Base-by-base conservation (phyloP, 169 alveolate species). In the Theileria equi region DNA sequence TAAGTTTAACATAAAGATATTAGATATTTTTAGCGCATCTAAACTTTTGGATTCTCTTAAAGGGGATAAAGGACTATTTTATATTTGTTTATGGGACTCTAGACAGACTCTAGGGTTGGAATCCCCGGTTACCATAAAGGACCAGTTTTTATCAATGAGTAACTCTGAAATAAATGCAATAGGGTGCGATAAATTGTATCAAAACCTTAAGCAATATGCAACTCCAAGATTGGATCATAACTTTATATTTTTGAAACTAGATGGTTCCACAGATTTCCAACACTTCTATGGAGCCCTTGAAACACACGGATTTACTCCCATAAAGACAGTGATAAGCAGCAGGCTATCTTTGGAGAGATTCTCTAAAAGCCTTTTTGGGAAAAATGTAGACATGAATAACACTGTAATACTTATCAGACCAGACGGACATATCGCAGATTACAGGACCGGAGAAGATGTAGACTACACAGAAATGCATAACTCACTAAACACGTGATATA, bases 1-100 rank as follows among this genome's bases (percentile, higher is more conserved):
- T 72, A 45, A 31, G 66, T 29, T 5, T 6, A 32, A 16, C n/a
- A 28, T 13, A 28, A n/a, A n/a, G n/a, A n/a, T n/a, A n/a, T n/a
- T n/a, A n/a, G n/a, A n/a, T n/a, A n/a, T n/a, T n/a, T n/a, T n/a
- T n/a, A n/a, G n/a, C n/a, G n/a, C n/a, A n/a, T n/a, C n/a, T n/a
- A n/a, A n/a, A n/a, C n/a, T n/a, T n/a, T n/a, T n/a, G n/a, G n/a
- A n/a, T n/a, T n/a, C n/a, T n/a, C n/a, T n/a, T n/a, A n/a, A 49
- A 5, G 13, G 26, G 26, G 59, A 10, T 10, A 7, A 16, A 31
- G 50, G 38, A 10, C 17, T 72, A 44, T 50, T 54, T 6, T 72
- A 62, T 57, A 32, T 72, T 41, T 72, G 83, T 36, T 29, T 61
- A 38, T 72, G 83, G 83, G 66, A 62, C 6, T 32, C 59, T 44